Evolutionary conservation across 108 stramenopile species (phyloP).

Genomic region (Nitzschia palea): DNA sequence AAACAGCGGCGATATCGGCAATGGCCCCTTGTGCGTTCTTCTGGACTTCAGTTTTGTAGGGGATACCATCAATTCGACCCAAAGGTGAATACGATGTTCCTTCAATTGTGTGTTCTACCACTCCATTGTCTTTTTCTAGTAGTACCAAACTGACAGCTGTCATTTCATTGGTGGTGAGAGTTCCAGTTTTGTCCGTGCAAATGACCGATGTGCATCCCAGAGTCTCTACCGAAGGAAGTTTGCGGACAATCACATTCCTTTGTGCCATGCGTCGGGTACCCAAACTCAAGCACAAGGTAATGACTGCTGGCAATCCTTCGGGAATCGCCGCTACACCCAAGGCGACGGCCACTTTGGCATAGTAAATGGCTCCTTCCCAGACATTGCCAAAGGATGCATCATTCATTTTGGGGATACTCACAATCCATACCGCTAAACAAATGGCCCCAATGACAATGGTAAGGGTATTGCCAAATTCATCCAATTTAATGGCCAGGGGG

Average conservation of each 20-base stretch:
- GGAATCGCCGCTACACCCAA: slow-evolving; percentile 98
- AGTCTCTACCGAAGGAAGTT: slow-evolving; percentile 95
- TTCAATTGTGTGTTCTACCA: slow-evolving; percentile 65
- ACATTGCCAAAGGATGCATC: slow-evolving; percentile 74
- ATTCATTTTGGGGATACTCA: slow-evolving; percentile 86
- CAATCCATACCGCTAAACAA: slow-evolving; percentile 90
- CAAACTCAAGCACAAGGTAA: slow-evolving; percentile 94
- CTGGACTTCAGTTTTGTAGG: slow-evolving; percentile 36
- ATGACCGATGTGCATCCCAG: slow-evolving; percentile 94
- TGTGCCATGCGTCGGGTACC: slow-evolving; percentile 93
- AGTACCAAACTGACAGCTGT: slow-evolving; percentile 86
- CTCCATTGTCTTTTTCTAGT: slow-evolving; percentile 36
- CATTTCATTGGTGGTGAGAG: slow-evolving; percentile 98
- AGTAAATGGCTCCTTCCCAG: slow-evolving; percentile 87
- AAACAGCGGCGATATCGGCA: slow-evolving; percentile 70
- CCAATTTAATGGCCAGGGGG: slow-evolving; percentile 91
- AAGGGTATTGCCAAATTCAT: slow-evolving; percentile 94
- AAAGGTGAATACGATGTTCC: slow-evolving; percentile 80
- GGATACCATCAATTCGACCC: slow-evolving; percentile 69
- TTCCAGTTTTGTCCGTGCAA: slow-evolving; percentile 98
- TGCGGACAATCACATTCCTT: slow-evolving; percentile 84
- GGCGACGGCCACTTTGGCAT: slow-evolving; percentile 97
- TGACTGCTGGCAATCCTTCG: slow-evolving; percentile 97
- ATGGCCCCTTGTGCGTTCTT: slow-evolving; percentile 49
- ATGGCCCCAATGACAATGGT: slow-evolving; percentile 93